A percentile compares a stretch with the other conserved stretches of the same genome.
phyloP scores from a whole-genome alignment of 1,284 basidiomycete species.

The Leccinum solheimii region DNA sequence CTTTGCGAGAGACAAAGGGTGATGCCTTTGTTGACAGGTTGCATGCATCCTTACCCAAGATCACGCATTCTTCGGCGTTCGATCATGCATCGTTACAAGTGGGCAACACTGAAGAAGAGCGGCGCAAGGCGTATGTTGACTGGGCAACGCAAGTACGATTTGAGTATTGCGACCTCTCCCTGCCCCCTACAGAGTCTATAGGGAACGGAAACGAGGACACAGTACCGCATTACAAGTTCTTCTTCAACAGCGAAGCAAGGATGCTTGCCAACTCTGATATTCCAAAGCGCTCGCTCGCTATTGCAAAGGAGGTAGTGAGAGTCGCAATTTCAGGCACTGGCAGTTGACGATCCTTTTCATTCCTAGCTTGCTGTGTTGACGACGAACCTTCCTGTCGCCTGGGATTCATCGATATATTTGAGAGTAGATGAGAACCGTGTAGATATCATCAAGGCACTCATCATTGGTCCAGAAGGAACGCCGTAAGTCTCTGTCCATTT shows the following conservation, averaged over 20 bases:
- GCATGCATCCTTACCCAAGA: conserved; percentile 71
- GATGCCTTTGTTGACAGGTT: conserved; percentile 77
- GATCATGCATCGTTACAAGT: conserved; percentile 47
- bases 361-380: conserved; percentile 83
- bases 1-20: conserved; percentile 83
- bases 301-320: conserved; percentile 80
- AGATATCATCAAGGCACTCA: conserved; percentile 87
- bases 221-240: conserved; percentile 74
- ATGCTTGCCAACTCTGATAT: conserved; percentile 78
- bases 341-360: conserved; percentile 1
- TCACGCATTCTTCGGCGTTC: conserved; percentile 48
- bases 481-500: conserved; percentile 59
- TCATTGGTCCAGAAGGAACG: conserved; percentile 88
- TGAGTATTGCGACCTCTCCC: conserved; percentile 82
- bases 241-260: conserved; percentile 75
- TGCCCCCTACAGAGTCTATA: conserved; percentile 38
- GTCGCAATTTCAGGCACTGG: conserved; percentile 8
- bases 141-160: conserved; percentile 83
- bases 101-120: conserved; percentile 63
- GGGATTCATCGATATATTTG: conserved; percentile 88
- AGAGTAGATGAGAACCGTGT: conserved; percentile 85
- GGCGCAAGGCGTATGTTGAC: conserved; percentile 69
- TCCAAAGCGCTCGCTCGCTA: conserved; percentile 84
- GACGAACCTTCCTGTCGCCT: conserved; percentile 85
- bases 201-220: conserved; percentile 38